A percentile compares a stretch with the other conserved stretches of the same genome.
Evolutionary conservation across 1,284 basidiomycete species (phyloP).

Genomic region (Puccinia triticina): DNA sequence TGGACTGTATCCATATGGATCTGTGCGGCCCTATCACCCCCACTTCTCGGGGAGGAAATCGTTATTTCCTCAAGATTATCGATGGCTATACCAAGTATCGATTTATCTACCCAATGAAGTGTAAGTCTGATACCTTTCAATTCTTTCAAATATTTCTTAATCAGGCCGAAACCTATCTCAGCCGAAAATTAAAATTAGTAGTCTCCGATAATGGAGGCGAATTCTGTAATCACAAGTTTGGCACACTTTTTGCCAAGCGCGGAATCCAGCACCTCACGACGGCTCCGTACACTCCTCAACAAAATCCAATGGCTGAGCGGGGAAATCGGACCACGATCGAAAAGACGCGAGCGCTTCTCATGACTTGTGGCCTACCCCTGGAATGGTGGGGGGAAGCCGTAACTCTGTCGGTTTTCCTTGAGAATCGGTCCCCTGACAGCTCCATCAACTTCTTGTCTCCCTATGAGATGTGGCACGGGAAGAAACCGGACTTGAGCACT

Average conservation of each 20-base stretch:
- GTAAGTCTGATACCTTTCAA: too few relatives aligned
- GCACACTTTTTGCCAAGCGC: neutral
- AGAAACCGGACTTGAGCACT: neutral
- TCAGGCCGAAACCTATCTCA: neutral
- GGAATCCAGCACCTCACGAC: neutral
- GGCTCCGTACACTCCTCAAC: conserved; percentile 11
- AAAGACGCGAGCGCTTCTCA: conserved; percentile 4
- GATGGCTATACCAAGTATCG: too few relatives aligned
- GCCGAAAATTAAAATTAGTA: neutral
- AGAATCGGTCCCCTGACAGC: neutral
- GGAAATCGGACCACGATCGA: conserved; percentile 16
- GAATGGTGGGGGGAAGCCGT: conserved; percentile 15
- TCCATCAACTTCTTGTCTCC: neutral
- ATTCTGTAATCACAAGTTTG: neutral
- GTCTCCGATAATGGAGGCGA: neutral
- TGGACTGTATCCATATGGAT: conserved; percentile 7
- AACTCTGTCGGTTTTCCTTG: neutral
- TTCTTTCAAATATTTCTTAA: neutral
- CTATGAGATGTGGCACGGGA: neutral
- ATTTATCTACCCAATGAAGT: too few relatives aligned
- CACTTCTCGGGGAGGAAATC: too few relatives aligned
- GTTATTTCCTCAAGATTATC: too few relatives aligned
- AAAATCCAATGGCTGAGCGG: conserved; percentile 4
- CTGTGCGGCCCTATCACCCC: too few relatives aligned
- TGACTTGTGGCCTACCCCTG: neutral